Percentiles rank a stretch among this genome's conserved stretches.
Evolutionary conservation across 2,329 filamentous ascomycete genomes (phyloP).

Genomic region (Aspergillus bombycis): DNA sequence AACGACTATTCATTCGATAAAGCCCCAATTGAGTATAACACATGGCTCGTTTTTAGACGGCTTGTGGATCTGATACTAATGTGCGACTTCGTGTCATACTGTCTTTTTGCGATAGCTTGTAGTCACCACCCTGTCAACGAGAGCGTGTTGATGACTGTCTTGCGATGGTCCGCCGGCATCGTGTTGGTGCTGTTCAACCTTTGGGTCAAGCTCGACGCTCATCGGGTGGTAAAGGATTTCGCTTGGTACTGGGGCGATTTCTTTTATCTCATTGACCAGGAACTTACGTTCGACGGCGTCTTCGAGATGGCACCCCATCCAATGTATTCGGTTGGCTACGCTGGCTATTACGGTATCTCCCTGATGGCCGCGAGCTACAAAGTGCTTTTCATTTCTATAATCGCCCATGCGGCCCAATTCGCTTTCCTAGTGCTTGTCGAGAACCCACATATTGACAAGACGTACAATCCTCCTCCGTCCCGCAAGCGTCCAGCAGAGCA

Average conservation of each 20-base stretch:
- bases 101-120: slow-evolving; percentile 90
- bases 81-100: slow-evolving; percentile 98
- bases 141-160: slow-evolving; percentile 65
- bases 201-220: slow-evolving; percentile 97
- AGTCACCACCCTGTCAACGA: slow-evolving; percentile 75
- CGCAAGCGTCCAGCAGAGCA: slow-evolving; percentile 52
- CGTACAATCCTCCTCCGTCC: slow-evolving; percentile 86
- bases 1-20: slow-evolving; percentile 91
- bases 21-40: slow-evolving; percentile 97
- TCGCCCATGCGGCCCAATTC: slow-evolving; percentile 93
- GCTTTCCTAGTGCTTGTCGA: slow-evolving; percentile 89
- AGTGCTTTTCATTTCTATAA: slow-evolving; percentile 93
- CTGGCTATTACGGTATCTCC: slow-evolving; percentile 96
- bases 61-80: slow-evolving; percentile 96
- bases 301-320: slow-evolving; percentile 99
- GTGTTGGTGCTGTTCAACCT: slow-evolving; percentile 88
- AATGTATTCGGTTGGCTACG: slow-evolving; percentile 98
- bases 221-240: slow-evolving; percentile 97
- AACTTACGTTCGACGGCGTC: slow-evolving; percentile 96
- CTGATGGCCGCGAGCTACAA: slow-evolving; percentile 98
- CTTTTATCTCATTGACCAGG: slow-evolving; percentile 97
- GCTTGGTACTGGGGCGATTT: slow-evolving; percentile 99
- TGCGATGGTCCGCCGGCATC: slow-evolving; percentile 79
- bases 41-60: slow-evolving; percentile 94
- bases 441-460: slow-evolving; percentile 97